A percentile compares a stretch with the other conserved stretches of the same genome.
phyloP scores from a whole-genome alignment of 1,284 basidiomycete species.

The Moniliophthora roreri region DNA sequence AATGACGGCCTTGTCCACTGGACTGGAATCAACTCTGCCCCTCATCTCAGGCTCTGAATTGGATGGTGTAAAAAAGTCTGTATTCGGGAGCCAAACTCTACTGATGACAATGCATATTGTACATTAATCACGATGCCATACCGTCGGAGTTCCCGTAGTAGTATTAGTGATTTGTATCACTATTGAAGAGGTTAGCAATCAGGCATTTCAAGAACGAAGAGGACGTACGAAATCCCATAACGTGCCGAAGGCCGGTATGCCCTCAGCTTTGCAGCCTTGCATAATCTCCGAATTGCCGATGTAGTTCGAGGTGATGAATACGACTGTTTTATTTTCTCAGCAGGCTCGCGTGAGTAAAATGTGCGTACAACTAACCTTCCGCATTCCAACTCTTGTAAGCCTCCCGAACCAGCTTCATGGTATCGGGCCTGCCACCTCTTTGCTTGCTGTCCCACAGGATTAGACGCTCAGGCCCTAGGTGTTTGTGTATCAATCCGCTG shows the following conservation, averaged over 20 bases:
- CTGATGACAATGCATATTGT: no score
- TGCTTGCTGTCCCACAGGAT: conserved; percentile 73
- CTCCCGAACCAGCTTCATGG: conserved; percentile 73
- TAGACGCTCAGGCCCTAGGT: conserved; percentile 67
- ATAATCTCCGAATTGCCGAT: conserved; percentile 73
- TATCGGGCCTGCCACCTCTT: conserved; percentile 71
- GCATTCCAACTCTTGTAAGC: conserved; percentile 65
- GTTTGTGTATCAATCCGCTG: conserved; percentile 61
- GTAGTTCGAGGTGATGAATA: conserved; percentile 78
- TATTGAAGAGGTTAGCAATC: not conserved
- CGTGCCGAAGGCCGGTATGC: conserved; percentile 65
- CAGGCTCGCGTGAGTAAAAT: not conserved
- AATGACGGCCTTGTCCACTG: conserved; percentile 58
- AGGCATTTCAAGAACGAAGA: conserved; percentile 5
- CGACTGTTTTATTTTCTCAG: conserved; percentile 42
- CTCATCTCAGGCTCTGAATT: not conserved
- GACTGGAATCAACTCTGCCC: conserved; percentile 39
- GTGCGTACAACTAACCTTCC: conserved; percentile 47
- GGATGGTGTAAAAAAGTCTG: conserved; percentile 15
- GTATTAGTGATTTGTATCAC: conserved; percentile 7
- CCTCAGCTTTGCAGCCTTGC: conserved; percentile 73
- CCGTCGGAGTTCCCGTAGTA: not conserved
- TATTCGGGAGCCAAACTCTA: not conserved
- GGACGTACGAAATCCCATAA: conserved; percentile 68
- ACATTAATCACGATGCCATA: no score